Evolutionary conservation across 2,329 filamentous ascomycete species (phyloP), one percentile per base, ranked within the genome.

Genomic region (Trichocomaceae sp.): DNA sequence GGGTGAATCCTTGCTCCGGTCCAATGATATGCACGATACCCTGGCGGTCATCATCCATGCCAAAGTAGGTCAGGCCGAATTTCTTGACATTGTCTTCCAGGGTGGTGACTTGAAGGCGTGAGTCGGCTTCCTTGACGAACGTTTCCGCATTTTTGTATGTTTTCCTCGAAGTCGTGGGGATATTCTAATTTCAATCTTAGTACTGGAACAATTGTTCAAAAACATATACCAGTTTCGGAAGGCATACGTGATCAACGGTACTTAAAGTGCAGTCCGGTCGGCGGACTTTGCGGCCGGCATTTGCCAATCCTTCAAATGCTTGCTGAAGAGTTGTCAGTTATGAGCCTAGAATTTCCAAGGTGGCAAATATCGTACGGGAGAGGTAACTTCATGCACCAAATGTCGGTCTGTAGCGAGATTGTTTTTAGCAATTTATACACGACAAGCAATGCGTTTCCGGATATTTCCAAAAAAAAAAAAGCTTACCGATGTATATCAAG

Each of bases 11-110:
- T 75, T 99, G 93, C 79, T 99, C 93, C 41, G 93, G 93, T 35
- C 93, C 93, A 65, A 99, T 97, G 66, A 99, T 89, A 76, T 99
- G 93, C 56, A 97, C 93, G 65, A 99, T 99, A 62, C 93, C 93
- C 76, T 99, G 93, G 61, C 93, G 86, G 81, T 93, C 95, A 75
- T 97, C 92, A 63, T 87, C 88, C 60, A 99, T 85, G 59, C 93
- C 93, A 69, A 99, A 99, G 77, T 96, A 97, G 71, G 91, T 96
- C 67, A 99, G 81, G 67, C 89, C 90, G 70, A 96, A 97, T 61
- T 92, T 88, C 77, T 92, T 93, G 66, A 99, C 92, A 66, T 99
- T 99, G 65, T 96, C 86, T 77, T 99, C 93, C 59, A 99, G 84
- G 41, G 93, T 97, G 66, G 91, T 84, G 74, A 91, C 96, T 81